Evolutionary conservation across 1,284 basidiomycete species (phyloP), one percentile per base, ranked within the genome.

Genomic region (Tylopilus sp.): DNA sequence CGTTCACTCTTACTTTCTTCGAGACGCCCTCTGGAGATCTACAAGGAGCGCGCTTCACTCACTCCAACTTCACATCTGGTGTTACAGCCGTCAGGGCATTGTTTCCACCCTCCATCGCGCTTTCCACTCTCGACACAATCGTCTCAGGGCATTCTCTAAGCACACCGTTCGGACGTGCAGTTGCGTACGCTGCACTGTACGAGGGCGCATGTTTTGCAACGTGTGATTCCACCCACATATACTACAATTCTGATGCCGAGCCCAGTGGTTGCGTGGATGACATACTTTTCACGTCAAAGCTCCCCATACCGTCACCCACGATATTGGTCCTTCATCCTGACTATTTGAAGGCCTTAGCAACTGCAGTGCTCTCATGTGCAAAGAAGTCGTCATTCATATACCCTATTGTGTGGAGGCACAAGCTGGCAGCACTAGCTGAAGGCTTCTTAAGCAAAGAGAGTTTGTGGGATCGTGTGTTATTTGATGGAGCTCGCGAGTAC

Each of bases 11-110:
- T 6, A 76, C 82, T 0, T 87, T 86, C 71, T 86, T 76, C 58
- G 66, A 74, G 49, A 71, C 73, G 2, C 59, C 73, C 23, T 66
- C 74, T 15, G 81, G 82, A 29, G 72, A 74, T 40, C 59, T 84
- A 8, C 77, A 77, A 52, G 84, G 77, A 26, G 77, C 77, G 7
- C 81, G 82, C 49, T 68, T 91, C 36, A 87, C 86, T 0, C 88
- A 91, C 59, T 78, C 86, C 59, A 89, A 89, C 54, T 63, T 90
- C 48, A 90, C 86, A 2, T 85, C 89, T 11, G 89, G 85, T 38
- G 82, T 89, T n/a, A 78, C 85, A 2, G 84, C 85, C 4, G 73
- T 77, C 18, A 81, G 83, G 39, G 74, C 78, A 6, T 65, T 90
- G 23, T 75, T 91, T 44, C 86, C 89, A 2, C 66, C 79, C 13